Evolutionary conservation across 352 stramenopile genomes (phyloP), one percentile per base, ranked within the genome.

Genomic region (Globisporangium acanthophoron): DNA sequence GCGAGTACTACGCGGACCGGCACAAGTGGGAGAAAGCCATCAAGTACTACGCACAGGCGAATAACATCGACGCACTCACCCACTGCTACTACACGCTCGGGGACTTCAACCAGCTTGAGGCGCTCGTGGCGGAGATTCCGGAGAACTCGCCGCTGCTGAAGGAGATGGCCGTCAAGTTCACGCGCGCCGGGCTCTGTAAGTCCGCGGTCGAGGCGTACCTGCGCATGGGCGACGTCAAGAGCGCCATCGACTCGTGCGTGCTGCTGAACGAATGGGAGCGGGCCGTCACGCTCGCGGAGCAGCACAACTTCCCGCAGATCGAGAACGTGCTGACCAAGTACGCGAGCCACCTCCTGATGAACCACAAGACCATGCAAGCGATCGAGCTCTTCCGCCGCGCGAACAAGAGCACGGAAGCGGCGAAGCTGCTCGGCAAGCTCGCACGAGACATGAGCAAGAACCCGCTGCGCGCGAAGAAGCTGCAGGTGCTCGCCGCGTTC

Each of bases 281-380:
- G 9, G 94, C 94, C 31, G 87, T 98, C 41, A 66, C 88, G 29
- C 76, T 98, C 1, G 93, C 92, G 0, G 87, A 97, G 58, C 69
- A 95, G 62, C 87, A 97, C 72, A 79, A 96, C 58, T 98, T 96
- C 56, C 89, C 88, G 12, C 92, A 98, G 64, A 97, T 98, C 43
- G 94, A 98, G 65, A 94, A 94, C 52, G 74, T 98, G 9, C 59
- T 98, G 6, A 82, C 74, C 31, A 97, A 97, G 56, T 94, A 96
- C 61, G 89, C 88, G 8, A 88, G 72, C 21, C 74, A 96, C 39
- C 67, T 98, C 16, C 65, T 97, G 49, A 71, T 80, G 44, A 90
- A 85, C 48, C 88, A 86, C 29, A 92, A 98, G 52, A 94, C 80
- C 0, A 76, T 91, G 62, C 85, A 92, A 51, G 85, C 85, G 20